These are phyloP conservation scores for Orbilia brochopaga DNA, from an alignment of 2,329 filamentous ascomycete genomes.

Conservation along the genomic window DNA sequence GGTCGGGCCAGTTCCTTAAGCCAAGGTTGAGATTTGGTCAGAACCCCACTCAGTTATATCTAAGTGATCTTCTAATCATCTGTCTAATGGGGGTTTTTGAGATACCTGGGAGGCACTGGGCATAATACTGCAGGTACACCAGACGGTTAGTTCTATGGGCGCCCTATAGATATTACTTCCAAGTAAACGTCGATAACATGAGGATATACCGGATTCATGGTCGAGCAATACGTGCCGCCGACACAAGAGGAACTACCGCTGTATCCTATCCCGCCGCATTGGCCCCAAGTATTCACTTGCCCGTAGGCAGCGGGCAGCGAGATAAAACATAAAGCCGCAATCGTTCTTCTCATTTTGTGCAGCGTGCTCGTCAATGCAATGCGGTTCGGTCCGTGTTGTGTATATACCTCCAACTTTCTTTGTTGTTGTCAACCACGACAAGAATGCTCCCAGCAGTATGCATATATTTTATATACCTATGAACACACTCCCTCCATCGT, in stretches of 20 bases:
- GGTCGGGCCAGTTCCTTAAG: neutral
- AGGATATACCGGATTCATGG: constrained; percentile 22
- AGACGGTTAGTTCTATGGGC: neutral
- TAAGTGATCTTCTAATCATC: too few relatives aligned
- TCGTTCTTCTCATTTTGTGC: constrained; percentile 8
- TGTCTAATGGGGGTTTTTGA: too few relatives aligned
- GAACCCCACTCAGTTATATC: neutral
- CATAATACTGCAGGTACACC: constrained; percentile 11
- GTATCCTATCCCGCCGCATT: constrained; percentile 27
- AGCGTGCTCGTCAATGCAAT: neutral
- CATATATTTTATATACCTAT: too few relatives aligned
- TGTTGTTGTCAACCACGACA: neutral
- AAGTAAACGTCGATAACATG: too few relatives aligned
- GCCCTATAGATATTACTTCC: too few relatives aligned
- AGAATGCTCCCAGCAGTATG: too few relatives aligned
- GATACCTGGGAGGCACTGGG: constrained; percentile 27
- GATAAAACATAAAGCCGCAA: neutral
- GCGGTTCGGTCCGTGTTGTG: constrained; percentile 30
- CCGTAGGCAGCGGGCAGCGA: neutral
- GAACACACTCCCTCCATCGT: too few relatives aligned
- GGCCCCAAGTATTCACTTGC: constrained; percentile 25
- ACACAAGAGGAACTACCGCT: constrained; percentile 7
- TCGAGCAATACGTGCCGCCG: constrained; percentile 16
- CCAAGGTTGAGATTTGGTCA: too few relatives aligned
- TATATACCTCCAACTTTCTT: constrained; percentile 2